These are phyloP conservation scores for Nakazawaea holstii DNA, from an alignment of 805 yeast species.

Conservation along the genomic window DNA sequence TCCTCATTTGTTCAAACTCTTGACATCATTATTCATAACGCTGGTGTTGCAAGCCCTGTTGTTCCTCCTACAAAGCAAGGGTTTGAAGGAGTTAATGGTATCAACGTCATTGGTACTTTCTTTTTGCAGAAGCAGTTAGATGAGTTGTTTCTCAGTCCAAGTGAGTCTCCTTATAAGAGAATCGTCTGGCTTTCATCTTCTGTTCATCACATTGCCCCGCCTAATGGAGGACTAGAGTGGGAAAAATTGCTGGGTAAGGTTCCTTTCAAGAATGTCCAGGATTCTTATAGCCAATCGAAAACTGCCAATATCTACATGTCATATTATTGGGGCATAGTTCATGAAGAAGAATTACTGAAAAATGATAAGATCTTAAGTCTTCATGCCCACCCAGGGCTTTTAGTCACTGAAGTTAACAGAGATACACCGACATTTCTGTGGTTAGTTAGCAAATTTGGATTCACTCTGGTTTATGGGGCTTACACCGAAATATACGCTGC, in stretches of 20 bases:
- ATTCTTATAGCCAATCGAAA: conserved; percentile 37
- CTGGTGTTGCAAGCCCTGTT: conserved; percentile 39
- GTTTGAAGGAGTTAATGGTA: conserved; percentile 39
- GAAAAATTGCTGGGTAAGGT: not conserved
- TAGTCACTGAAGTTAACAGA: conserved; percentile 28
- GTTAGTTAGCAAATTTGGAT: conserved; percentile 4
- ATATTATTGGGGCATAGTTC: conserved; percentile 26
- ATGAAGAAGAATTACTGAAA: conserved; percentile 20
- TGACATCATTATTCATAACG: conserved; percentile 36
- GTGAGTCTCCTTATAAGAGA: conserved; percentile 21
- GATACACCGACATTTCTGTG: conserved; percentile 7
- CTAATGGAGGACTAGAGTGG: conserved; percentile 14
- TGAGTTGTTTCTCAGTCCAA: conserved; percentile 29
- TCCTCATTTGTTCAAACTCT: conserved; percentile 20
- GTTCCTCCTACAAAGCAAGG: conserved; percentile 35
- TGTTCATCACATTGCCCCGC: conserved; percentile 25
- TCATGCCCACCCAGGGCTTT: conserved; percentile 35
- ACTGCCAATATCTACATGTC: conserved; percentile 33
- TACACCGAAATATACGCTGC: conserved; percentile 38
- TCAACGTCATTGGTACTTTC: conserved; percentile 42
- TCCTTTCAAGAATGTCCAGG: not conserved
- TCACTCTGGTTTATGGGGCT: conserved; percentile 32
- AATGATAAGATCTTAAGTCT: conserved; percentile 23
- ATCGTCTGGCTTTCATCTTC: conserved; percentile 41
- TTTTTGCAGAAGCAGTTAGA: conserved; percentile 33